These are phyloP conservation scores for Candida peoriensis DNA, from an alignment of 805 yeast species.

Conservation along the genomic window DNA sequence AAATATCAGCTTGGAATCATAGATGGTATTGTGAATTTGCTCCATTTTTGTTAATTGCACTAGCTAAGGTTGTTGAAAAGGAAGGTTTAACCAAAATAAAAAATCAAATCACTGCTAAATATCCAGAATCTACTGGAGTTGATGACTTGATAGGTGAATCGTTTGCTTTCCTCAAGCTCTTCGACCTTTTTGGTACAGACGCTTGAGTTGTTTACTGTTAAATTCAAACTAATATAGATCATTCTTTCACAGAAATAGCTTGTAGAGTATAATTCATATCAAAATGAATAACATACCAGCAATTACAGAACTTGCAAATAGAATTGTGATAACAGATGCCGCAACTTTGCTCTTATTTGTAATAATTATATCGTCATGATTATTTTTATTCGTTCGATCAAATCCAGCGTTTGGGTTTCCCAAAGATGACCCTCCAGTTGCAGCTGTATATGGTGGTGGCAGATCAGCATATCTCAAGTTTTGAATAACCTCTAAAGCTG, in stretches of 20 bases:
- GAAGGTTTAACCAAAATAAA: conserved; percentile 77
- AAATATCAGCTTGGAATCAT: conserved; percentile 93
- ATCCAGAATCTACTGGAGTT: conserved; percentile 52
- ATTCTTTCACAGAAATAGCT: too few species aligned
- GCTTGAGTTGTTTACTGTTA: too few species aligned
- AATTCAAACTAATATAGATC: too few species aligned
- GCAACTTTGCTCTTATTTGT: conserved; percentile 54
- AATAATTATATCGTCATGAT: conserved; percentile 29
- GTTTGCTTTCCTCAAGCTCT: conserved; percentile 37
- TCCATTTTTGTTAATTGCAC: conserved; percentile 53
- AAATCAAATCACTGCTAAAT: conserved; percentile 64
- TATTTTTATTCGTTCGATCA: background rate
- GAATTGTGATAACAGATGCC: conserved; percentile 61
- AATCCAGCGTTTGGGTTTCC: conserved; percentile 69
- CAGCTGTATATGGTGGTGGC: conserved; percentile 58
- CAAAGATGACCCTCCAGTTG: conserved; percentile 62
- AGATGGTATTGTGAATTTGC: conserved; percentile 96
- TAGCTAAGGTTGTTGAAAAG: conserved; percentile 59
- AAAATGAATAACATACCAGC: conserved; percentile 16
- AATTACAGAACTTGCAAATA: conserved; percentile 42
- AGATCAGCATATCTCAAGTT: conserved; percentile 31
- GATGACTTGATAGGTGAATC: conserved; percentile 49
- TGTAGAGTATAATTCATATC: too few species aligned
- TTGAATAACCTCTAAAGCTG: conserved; percentile 65
- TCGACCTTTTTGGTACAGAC: conserved; percentile 12